phyloP scores from a whole-genome alignment of 192 early-diverging fungal species.

The Martensiomyces pterosporus region DNA sequence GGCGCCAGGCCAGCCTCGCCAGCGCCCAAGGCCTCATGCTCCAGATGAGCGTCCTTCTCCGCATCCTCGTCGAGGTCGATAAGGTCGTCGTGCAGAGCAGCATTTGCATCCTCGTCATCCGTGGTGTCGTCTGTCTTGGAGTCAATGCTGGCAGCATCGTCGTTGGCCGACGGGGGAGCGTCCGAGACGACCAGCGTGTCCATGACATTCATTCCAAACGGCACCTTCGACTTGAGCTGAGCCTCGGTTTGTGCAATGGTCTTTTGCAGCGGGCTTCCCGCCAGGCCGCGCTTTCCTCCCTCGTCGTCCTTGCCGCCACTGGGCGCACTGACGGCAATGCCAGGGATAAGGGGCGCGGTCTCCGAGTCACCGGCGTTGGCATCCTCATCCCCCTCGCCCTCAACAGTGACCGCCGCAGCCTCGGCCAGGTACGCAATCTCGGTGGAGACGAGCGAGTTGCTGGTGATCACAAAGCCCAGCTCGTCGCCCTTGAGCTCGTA shows the following conservation, averaged over 20 bases:
- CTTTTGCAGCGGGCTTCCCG: constrained; percentile 35
- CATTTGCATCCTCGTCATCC: neutral
- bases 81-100: constrained; percentile 11
- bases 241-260: constrained; percentile 20
- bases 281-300: neutral
- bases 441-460: constrained; percentile 38
- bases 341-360: constrained; percentile 27
- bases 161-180: constrained; percentile 5
- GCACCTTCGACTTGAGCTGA: constrained; percentile 26
- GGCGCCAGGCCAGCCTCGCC: constrained; percentile 9
- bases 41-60: neutral
- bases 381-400: neutral
- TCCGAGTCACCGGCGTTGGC: too few relatives aligned
- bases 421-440: constrained; percentile 42
- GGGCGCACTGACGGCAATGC: constrained; percentile 1
- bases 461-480: constrained; percentile 57
- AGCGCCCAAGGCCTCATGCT: constrained; percentile 18
- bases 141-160: constrained; percentile 1
- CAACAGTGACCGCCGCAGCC: constrained; percentile 12
- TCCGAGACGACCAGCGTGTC: constrained; percentile 41
- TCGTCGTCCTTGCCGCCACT: constrained; percentile 2
- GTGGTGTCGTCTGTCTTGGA: constrained; percentile 4
- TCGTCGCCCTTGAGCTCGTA: constrained; percentile 60
- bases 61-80: constrained; percentile 13
- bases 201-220: constrained; percentile 49